A percentile compares a stretch with the other conserved stretches of the same genome.
Evolutionary conservation across 2,329 filamentous ascomycete genomes (phyloP).

Genomic region (Talaromyces piceae): DNA sequence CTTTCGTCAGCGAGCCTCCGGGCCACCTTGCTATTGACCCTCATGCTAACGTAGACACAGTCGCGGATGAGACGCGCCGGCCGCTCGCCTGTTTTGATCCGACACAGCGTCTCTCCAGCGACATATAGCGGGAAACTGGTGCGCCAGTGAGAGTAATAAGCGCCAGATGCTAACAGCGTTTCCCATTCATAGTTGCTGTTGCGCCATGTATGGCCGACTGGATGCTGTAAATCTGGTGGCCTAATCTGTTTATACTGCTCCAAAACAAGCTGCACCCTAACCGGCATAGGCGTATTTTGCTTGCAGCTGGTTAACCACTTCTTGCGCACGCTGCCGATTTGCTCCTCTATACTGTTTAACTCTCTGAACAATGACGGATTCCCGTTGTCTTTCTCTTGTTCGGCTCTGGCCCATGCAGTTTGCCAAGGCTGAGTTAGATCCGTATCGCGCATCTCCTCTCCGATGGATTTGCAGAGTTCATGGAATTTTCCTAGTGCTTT

Average conservation of each 20-base stretch:
- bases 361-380: slow-evolving; percentile 12
- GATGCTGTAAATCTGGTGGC: slow-evolving; percentile 25
- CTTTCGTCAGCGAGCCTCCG: slow-evolving; percentile 20
- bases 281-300: not conserved
- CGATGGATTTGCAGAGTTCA: slow-evolving; percentile 18
- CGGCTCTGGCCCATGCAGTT: slow-evolving; percentile 17
- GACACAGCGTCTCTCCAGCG: slow-evolving; percentile 27
- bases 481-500: slow-evolving; percentile 26
- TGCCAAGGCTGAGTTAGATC: slow-evolving; percentile 29
- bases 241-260: slow-evolving; percentile 23
- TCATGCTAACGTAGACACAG: slow-evolving; percentile 23
- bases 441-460: slow-evolving; percentile 20
- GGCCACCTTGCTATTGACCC: slow-evolving; percentile 25
- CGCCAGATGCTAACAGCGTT: slow-evolving; percentile 32
- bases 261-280: slow-evolving; percentile 19
- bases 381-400: slow-evolving; percentile 10
- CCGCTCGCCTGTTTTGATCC: slow-evolving; percentile 22
- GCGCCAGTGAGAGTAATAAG: slow-evolving; percentile 20
- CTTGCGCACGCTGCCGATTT: slow-evolving; percentile 15
- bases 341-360: slow-evolving; percentile 15
- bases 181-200: slow-evolving; percentile 25
- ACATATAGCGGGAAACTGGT: slow-evolving; percentile 24
- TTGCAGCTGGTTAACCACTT: slow-evolving; percentile 16
- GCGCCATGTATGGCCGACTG: slow-evolving; percentile 28
- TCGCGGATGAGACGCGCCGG: slow-evolving; percentile 21